A percentile compares a stretch with the other conserved stretches of the same genome.
Conservation (phyloP, 1,284 basidiomycete genomes). For the Papiliotrema flavescens region DNA sequence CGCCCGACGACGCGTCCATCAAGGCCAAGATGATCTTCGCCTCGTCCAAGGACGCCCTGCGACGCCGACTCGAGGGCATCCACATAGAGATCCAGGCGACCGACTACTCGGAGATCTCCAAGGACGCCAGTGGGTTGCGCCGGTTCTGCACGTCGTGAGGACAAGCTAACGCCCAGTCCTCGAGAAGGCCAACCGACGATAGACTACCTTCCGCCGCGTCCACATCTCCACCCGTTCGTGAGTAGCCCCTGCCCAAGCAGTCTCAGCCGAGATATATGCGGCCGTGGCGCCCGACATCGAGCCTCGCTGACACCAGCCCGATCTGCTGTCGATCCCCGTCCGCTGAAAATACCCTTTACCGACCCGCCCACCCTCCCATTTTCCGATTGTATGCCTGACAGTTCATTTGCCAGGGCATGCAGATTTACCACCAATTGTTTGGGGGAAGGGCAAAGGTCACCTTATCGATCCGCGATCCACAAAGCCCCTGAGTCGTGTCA, state of each 20-base stretch:
- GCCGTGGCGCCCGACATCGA: not conserved
- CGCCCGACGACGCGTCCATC: conserved; percentile 80
- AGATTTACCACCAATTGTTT: no score
- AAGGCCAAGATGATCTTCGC: conserved; percentile 95
- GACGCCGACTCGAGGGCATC: conserved; percentile 58
- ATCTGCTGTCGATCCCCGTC: not conserved
- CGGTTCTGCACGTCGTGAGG: not conserved
- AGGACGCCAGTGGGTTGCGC: conserved; percentile 65
- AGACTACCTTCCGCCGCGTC: conserved; percentile 6
- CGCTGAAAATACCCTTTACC: not conserved
- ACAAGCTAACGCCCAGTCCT: conserved; percentile 23
- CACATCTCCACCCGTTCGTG: not conserved
- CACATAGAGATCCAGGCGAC: conserved; percentile 78
- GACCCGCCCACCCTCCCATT: not conserved
- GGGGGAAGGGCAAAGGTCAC: no score
- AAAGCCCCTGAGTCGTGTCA: no score
- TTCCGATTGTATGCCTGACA: no score
- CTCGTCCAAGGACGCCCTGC: conserved; percentile 83
- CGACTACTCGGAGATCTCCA: conserved; percentile 70
- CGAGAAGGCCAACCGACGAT: conserved; percentile 41
- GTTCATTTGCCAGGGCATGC: no score
- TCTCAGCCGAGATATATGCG: no score
- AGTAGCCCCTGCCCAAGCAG: not conserved
- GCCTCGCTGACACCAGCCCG: not conserved
- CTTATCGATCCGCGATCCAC: no score